phyloP scores from a whole-genome alignment of 2,329 filamentous ascomycete species.

The Aschersonia sp. region DNA sequence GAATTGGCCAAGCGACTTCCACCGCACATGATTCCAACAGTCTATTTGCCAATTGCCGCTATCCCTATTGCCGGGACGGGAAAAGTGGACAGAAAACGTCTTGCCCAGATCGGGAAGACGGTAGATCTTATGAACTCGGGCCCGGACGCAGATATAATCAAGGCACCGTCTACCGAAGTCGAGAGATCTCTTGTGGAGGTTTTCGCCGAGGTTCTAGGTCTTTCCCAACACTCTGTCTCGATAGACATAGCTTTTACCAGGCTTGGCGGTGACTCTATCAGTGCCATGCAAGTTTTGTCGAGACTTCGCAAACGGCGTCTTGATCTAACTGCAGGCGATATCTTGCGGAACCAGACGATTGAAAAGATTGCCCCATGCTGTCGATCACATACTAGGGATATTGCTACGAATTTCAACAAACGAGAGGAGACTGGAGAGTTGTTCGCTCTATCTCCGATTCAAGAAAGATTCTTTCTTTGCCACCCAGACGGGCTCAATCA shows the following conservation, averaged over 20 bases:
- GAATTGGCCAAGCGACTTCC: slow-evolving; percentile 1
- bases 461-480: neutral
- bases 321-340: slow-evolving; percentile 23
- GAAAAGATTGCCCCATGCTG: neutral
- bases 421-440: neutral
- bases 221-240: slow-evolving; percentile 12
- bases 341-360: slow-evolving; percentile 6
- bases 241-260: slow-evolving; percentile 29
- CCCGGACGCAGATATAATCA: neutral
- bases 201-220: slow-evolving; percentile 4
- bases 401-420: neutral
- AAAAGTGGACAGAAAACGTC: neutral
- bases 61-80: neutral
- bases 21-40: slow-evolving; percentile 2
- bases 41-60: neutral
- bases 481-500: neutral
- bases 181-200: neutral
- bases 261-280: slow-evolving; percentile 30
- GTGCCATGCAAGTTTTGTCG: slow-evolving; percentile 25
- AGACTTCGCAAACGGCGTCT: slow-evolving; percentile 20
- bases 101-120: neutral
- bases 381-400: neutral
- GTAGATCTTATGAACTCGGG: neutral
- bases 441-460: neutral
- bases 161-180: neutral